Evolutionary conservation across 352 stramenopile genomes (phyloP).

Genomic region (Thraustochytrium sp.): DNA sequence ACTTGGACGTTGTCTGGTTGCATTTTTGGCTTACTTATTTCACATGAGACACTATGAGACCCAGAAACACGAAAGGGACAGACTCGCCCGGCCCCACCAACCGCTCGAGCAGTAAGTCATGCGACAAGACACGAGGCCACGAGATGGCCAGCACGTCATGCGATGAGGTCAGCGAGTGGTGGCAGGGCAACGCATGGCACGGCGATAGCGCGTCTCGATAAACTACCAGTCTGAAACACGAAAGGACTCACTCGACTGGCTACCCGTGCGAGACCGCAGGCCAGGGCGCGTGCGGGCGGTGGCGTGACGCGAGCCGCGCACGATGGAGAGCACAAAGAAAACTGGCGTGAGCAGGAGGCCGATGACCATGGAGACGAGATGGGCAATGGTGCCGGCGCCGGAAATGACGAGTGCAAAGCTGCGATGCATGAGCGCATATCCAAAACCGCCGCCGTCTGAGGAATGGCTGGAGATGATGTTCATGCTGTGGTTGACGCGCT

Average conservation of each 20-base stretch:
- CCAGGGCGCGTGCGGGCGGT: not conserved
- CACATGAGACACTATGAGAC: not conserved
- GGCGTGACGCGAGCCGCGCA: not conserved
- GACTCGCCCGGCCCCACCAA: not conserved
- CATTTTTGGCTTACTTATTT: too few relatives aligned
- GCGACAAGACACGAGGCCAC: too few relatives aligned
- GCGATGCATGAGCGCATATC: not conserved
- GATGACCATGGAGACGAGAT: slow-evolving; percentile 7
- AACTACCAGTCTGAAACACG: too few relatives aligned
- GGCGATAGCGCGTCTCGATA: too few relatives aligned
- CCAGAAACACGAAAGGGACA: not conserved
- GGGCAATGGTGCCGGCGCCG: slow-evolving; percentile 18
- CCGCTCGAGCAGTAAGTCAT: too few relatives aligned
- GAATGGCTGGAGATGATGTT: not conserved
- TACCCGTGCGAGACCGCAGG: not conserved
- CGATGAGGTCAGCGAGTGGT: too few relatives aligned
- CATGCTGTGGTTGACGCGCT: not conserved
- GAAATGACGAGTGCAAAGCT: slow-evolving; percentile 9
- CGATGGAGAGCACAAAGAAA: not conserved
- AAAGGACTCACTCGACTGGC: not conserved
- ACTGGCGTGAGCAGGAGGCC: not conserved
- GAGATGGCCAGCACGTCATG: too few relatives aligned
- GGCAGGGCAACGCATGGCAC: too few relatives aligned
- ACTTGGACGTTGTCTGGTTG: too few relatives aligned
- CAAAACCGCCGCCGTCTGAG: not conserved